Evolutionary conservation across 2,329 filamentous ascomycete species (phyloP), one percentile per base, ranked within the genome.

Genomic region (Xylaria sp.): DNA sequence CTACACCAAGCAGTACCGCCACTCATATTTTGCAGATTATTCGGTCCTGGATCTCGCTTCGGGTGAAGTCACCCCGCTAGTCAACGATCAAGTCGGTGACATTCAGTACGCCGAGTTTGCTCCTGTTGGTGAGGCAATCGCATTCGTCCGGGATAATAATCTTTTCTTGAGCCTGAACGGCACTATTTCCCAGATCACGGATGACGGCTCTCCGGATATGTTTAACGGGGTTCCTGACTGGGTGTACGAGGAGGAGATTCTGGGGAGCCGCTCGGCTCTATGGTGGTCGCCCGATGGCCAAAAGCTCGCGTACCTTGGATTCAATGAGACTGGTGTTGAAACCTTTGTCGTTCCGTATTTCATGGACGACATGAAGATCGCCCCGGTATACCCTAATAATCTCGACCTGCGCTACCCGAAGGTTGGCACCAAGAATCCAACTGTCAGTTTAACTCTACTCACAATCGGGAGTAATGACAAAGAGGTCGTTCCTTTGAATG

Each of bases 1-100:
- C 73, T 84, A 87, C 75, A 91, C 87, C 15, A 90, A 90, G 77
- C 85, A 90, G 75, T 91, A 92, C 73, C 86, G 90, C 1, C 80
- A 91, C 77, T 90, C 89, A 5, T 91, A 89, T 77, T 89, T 88
- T 74, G 86, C 89, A 38, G 84, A 91, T 74, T 92, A 92, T 76
- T 84, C 87, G 50, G 79, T 92, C 22, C 83, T 89, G 53, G 86
- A 91, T 69, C 84, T 90, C 11, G 81, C 81, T n/a, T 85, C 83
- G 0, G 87, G 87, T 27, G 76, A 84, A 61, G 79, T 84, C 0
- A 81, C 81, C 3, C 83, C 89, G 0, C 80, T 92, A 0, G 84
- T 89, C 0, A 79, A 83, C 0, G 85, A 87, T 63, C 89, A 90
- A 68, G 81, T 77, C 1, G 88, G 87, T 13, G 88, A 91, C 72